Percentiles rank a stretch among this genome's conserved stretches.
Conservation (phyloP, 1,284 basidiomycete genomes). For the Malassezia sp. region DNA sequence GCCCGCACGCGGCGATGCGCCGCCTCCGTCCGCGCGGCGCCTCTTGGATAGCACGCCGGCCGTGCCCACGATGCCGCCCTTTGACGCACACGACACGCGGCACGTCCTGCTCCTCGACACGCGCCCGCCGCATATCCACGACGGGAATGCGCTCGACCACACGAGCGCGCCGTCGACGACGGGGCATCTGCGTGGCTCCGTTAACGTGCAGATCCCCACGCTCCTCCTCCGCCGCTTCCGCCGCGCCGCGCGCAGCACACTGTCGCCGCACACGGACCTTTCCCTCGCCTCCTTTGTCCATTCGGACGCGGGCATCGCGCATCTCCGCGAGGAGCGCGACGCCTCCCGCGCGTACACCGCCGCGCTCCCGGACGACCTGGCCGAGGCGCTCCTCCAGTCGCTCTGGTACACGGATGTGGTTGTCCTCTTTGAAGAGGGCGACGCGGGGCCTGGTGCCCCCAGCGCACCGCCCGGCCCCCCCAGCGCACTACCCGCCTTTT, state of each 20-base stretch:
- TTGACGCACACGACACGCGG: background rate
- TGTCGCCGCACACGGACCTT: background rate
- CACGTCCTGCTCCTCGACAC: conserved; percentile 15
- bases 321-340: background rate
- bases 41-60: background rate
- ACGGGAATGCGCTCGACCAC: background rate
- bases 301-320: background rate
- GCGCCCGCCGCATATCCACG: conserved; percentile 7
- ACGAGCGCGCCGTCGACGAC: background rate
- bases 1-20: no score
- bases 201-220: conserved; percentile 12
- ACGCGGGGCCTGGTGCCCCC: background rate
- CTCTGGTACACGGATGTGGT: conserved; percentile 13
- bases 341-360: background rate
- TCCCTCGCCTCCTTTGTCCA: conserved; percentile 4
- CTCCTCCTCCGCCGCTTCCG: conserved; percentile 12
- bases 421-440: conserved; percentile 11
- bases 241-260: background rate
- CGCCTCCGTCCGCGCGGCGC: no score
- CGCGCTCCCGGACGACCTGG: background rate
- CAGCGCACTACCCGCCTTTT: no score
- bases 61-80: background rate
- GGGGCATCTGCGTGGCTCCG: conserved; percentile 10
- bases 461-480: background rate
- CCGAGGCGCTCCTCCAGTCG: background rate